Evolutionary conservation across 768 basidiomycete species (phyloP).

Genomic region (Boletus fagicola): DNA sequence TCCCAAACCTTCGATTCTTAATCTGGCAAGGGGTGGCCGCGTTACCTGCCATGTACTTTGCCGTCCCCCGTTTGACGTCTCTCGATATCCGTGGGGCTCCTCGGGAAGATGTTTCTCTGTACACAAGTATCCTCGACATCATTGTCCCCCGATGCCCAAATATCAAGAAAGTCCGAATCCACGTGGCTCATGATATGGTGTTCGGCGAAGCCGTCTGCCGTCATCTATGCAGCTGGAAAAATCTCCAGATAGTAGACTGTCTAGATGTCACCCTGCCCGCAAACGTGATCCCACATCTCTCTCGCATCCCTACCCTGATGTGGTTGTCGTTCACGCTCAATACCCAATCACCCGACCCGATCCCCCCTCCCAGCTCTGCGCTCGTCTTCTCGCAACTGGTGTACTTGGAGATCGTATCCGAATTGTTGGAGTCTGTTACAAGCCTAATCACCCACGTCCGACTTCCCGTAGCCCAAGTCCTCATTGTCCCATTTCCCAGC

Average conservation of each 20-base stretch:
- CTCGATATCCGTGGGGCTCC: not conserved
- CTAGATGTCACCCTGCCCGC: not conserved
- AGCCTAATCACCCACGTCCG: not conserved
- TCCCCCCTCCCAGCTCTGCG: not conserved
- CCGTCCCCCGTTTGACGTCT: not conserved
- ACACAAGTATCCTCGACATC: not conserved
- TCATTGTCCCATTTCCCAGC: not conserved
- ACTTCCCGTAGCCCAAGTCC: not conserved
- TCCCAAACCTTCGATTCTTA: constrained; percentile 5
- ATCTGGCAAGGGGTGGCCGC: not conserved
- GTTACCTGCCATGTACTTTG: constrained; percentile 1
- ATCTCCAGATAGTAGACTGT: not conserved
- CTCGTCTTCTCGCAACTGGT: constrained; percentile 1
- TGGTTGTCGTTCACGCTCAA: constrained; percentile 1
- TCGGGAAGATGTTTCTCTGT: not conserved
- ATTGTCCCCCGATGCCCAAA: constrained; percentile 3
- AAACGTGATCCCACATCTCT: not conserved
- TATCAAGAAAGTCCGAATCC: constrained; percentile 2
- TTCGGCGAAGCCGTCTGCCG: not conserved
- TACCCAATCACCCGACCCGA: not conserved
- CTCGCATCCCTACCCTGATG: not conserved
- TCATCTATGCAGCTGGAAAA: not conserved
- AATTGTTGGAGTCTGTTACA: not conserved
- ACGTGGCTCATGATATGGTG: not conserved
- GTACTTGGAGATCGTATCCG: constrained; percentile 1